A percentile compares a stretch with the other conserved stretches of the same genome.
Conservation (phyloP, 768 basidiomycete species). For the Tylopilus balloui region DNA sequence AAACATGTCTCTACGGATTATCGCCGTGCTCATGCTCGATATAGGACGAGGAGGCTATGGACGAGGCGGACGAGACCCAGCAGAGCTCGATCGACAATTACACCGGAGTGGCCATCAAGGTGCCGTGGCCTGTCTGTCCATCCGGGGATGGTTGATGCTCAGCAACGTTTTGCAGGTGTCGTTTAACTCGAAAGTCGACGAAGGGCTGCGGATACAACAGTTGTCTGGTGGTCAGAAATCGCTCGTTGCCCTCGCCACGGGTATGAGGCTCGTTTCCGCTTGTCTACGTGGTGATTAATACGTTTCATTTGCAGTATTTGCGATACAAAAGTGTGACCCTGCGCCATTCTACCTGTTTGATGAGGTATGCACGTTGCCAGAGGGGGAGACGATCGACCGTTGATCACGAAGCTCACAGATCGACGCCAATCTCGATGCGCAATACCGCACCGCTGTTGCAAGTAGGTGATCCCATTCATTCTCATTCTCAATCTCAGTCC, state of each 20-base stretch:
- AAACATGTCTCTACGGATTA: neutral
- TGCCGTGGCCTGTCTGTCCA: too few species aligned
- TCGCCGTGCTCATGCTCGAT: neutral
- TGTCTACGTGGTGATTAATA: constrained; percentile 1
- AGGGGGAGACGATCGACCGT: neutral
- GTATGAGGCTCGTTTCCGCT: constrained; percentile 35
- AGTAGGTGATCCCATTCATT: constrained; percentile 43
- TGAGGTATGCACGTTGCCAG: constrained; percentile 48
- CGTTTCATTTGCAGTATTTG: constrained; percentile 63
- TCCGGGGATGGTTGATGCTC: too few species aligned
- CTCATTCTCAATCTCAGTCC: constrained; percentile 36
- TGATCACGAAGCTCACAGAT: constrained; percentile 46
- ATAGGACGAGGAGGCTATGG: constrained; percentile 64
- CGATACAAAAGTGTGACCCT: constrained; percentile 98
- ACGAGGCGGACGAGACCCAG: constrained; percentile 69
- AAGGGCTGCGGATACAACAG: constrained; percentile 94
- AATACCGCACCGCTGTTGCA: constrained; percentile 95
- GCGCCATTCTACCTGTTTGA: constrained; percentile 99
- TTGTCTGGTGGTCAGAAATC: constrained; percentile 97
- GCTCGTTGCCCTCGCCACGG: constrained; percentile 90
- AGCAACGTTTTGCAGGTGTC: too few species aligned
- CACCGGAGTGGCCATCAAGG: constrained; percentile 95
- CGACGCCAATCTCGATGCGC: constrained; percentile 95
- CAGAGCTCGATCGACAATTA: constrained; percentile 87
- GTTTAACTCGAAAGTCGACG: constrained; percentile 98